phyloP scores from a whole-genome alignment of 768 basidiomycete genomes.

The Termitomyces sp. region DNA sequence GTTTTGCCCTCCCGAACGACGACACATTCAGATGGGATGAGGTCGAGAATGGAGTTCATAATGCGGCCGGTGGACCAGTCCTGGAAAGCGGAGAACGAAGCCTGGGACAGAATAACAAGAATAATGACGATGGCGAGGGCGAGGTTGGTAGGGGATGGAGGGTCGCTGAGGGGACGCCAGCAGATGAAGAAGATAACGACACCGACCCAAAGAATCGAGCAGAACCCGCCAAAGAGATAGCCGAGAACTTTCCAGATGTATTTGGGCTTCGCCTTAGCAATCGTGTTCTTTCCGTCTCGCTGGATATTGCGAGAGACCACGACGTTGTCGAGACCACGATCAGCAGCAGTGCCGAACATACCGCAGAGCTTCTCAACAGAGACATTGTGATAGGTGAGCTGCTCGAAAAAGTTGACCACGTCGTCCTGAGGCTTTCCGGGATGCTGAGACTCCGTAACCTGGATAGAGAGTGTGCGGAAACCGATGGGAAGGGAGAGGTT shows the following conservation, averaged over 20 bases:
- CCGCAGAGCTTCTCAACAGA: slow-evolving; percentile 10
- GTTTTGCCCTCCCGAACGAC: slow-evolving; percentile 14
- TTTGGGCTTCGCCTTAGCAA: slow-evolving; percentile 11
- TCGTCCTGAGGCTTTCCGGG: slow-evolving; percentile 5
- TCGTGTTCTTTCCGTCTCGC: slow-evolving; percentile 16
- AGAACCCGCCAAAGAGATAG: slow-evolving; percentile 18
- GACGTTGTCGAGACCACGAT: slow-evolving; percentile 12
- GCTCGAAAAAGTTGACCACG: slow-evolving; percentile 14
- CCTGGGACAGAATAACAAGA: slow-evolving; percentile 11
- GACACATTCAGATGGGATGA: slow-evolving; percentile 16
- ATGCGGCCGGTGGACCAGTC: slow-evolving; percentile 17
- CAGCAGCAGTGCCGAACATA: slow-evolving; percentile 9
- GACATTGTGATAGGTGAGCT: slow-evolving; percentile 11
- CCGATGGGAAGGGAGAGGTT: slow-evolving; percentile 14
- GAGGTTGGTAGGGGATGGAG: slow-evolving; percentile 15
- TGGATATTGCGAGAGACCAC: slow-evolving; percentile 12
- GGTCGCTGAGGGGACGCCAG: slow-evolving; percentile 10
- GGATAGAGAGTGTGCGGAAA: slow-evolving; percentile 19
- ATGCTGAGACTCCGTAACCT: slow-evolving; percentile 14
- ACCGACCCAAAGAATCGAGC: slow-evolving; percentile 17
- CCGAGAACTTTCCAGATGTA: slow-evolving; percentile 15
- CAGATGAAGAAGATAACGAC: slow-evolving; percentile 16
- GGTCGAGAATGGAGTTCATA: slow-evolving; percentile 17
- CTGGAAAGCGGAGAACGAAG: slow-evolving; percentile 12
- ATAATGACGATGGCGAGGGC: slow-evolving; percentile 16